These are phyloP conservation scores for Edaphochlamys debaryana DNA, from an alignment of 139 green algal genomes.

Conservation along the genomic window DNA sequence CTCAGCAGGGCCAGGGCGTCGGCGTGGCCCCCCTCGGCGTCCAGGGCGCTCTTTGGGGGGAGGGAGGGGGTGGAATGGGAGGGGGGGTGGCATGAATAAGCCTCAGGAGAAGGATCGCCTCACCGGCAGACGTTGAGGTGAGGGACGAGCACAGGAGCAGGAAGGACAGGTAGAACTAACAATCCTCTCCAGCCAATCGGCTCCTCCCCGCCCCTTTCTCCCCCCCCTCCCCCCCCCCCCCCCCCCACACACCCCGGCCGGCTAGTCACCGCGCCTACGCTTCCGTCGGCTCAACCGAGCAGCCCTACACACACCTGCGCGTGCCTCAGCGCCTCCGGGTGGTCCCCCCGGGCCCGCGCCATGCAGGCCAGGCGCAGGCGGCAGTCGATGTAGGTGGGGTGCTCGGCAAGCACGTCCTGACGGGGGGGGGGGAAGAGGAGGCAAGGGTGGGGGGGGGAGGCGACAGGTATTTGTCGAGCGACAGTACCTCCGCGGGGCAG, in stretches of 20 bases:
- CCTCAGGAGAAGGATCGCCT: neutral
- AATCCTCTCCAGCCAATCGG: too few species aligned
- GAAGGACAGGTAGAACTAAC: too few species aligned
- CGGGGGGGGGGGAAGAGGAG: neutral
- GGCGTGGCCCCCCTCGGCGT: constrained; percentile 35
- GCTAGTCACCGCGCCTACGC: too few species aligned
- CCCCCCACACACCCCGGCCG: too few species aligned
- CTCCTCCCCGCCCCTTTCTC: too few species aligned
- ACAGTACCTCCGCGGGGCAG: too few species aligned
- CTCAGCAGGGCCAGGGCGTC: constrained; percentile 80
- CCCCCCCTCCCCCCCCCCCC: too few species aligned
- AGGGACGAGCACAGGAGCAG: too few species aligned
- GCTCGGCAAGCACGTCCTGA: constrained; percentile 61
- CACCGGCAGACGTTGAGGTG: too few species aligned
- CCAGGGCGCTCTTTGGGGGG: neutral
- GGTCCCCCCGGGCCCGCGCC: constrained; percentile 51
- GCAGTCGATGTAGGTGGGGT: constrained; percentile 86
- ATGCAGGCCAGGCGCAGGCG: constrained; percentile 86
- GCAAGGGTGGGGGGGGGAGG: neutral
- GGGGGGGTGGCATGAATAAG: neutral
- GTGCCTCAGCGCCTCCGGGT: constrained; percentile 66
- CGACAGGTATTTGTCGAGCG: too few species aligned
- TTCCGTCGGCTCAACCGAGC: too few species aligned
- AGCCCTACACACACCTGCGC: constrained; percentile 46
- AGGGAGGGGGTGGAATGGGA: neutral